Evolutionary conservation across 106 monocot genomes (phyloP).

Genomic region (Vanilla planifolia): DNA sequence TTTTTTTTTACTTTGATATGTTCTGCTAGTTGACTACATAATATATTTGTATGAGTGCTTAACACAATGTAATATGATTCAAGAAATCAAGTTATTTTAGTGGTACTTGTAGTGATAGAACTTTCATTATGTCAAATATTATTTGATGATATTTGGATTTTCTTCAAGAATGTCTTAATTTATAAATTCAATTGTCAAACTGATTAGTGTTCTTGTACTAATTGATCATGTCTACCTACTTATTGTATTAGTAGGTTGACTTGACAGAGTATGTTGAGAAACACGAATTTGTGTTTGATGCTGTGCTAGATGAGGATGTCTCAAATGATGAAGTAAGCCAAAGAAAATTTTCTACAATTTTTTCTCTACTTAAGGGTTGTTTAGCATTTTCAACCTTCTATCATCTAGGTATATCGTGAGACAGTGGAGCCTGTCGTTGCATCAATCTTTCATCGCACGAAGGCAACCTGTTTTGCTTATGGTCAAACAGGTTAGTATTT

Average conservation of each 20-base stretch:
- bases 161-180: too few species aligned
- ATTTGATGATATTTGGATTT: too few species aligned
- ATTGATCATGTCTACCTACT: neutral
- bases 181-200: neutral
- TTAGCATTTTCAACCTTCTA: neutral
- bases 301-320: conserved; percentile 25
- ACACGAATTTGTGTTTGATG: conserved; percentile 78
- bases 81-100: too few species aligned
- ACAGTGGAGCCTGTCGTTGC: conserved; percentile 87
- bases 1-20: too few species aligned
- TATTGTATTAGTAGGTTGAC: conserved; percentile 48
- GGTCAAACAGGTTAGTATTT: conserved; percentile 80
- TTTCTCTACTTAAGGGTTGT: too few species aligned
- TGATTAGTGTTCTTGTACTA: neutral
- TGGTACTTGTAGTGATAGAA: too few species aligned
- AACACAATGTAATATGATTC: too few species aligned
- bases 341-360: neutral
- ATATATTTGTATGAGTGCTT: too few species aligned
- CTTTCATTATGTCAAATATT: too few species aligned
- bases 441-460: conserved; percentile 64
- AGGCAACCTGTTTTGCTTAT: conserved; percentile 96
- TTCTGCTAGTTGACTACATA: too few species aligned
- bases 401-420: conserved; percentile 59
- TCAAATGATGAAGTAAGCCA: conserved; percentile 18
- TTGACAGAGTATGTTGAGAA: conserved; percentile 97